Percentiles rank a stretch among this genome's conserved stretches.
phyloP scores from a whole-genome alignment of 2,329 filamentous ascomycete genomes.

The Alternaria sp. region DNA sequence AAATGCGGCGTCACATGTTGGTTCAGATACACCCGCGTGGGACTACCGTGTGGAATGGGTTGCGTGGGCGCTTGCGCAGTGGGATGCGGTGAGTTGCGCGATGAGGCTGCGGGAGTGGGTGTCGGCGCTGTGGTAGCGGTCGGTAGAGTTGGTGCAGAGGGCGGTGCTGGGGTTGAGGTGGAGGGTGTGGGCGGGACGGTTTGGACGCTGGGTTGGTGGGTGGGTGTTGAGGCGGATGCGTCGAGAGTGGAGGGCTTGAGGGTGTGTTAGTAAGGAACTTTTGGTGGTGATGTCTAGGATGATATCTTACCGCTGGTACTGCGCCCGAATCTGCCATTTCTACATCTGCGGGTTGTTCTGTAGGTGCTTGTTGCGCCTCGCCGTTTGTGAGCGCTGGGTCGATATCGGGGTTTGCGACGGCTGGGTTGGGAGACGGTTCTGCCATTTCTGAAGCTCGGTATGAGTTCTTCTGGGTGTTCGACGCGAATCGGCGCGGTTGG shows the following conservation, averaged over 20 bases:
- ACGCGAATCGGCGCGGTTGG: not conserved
- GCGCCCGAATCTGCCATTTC: slow-evolving; percentile 37
- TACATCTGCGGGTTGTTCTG: slow-evolving; percentile 27
- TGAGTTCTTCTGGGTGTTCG: not conserved
- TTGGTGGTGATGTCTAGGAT: not conserved
- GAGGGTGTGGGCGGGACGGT: slow-evolving; percentile 17
- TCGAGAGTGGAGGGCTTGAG: not conserved
- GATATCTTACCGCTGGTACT: slow-evolving; percentile 12
- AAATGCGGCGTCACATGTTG: slow-evolving; percentile 58
- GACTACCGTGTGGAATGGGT: slow-evolving; percentile 55
- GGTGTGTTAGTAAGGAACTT: not conserved
- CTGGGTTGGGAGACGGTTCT: slow-evolving; percentile 4
- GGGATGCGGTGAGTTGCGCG: slow-evolving; percentile 47
- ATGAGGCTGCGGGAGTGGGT: slow-evolving; percentile 25
- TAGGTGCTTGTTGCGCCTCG: slow-evolving; percentile 1
- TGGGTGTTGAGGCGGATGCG: not conserved
- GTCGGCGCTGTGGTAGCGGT: slow-evolving; percentile 7
- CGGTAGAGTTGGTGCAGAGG: not conserved
- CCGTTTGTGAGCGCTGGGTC: slow-evolving; percentile 30
- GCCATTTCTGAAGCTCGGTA: slow-evolving; percentile 1
- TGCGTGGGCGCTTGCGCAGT: slow-evolving; percentile 38
- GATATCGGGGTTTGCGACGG: slow-evolving; percentile 22
- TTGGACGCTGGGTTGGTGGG: slow-evolving; percentile 13
- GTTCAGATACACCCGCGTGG: slow-evolving; percentile 58
- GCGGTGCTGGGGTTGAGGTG: slow-evolving; percentile 1